These are phyloP conservation scores for Anthostomella pinea DNA, from an alignment of 2,329 filamentous ascomycete genomes.

Conservation along the genomic window DNA sequence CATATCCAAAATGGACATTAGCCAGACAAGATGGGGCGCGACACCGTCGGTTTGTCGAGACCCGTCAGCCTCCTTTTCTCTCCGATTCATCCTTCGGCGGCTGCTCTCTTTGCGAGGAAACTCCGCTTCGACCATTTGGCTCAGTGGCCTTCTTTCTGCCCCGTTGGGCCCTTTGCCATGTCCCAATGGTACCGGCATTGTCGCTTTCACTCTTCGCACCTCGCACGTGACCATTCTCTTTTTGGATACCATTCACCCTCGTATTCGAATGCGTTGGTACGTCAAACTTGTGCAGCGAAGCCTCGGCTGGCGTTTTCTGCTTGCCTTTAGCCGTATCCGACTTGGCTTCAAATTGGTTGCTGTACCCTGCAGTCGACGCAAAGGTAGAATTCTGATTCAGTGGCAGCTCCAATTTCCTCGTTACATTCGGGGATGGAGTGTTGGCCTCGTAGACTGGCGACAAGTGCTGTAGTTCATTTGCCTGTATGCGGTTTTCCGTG, in stretches of 20 bases:
- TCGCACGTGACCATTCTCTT: slow-evolving; percentile 53
- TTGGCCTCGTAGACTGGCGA: slow-evolving; percentile 73
- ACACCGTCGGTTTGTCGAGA: slow-evolving; percentile 2
- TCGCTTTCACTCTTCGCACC: slow-evolving; percentile 53
- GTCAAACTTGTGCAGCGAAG: slow-evolving; percentile 21
- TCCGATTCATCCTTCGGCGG: slow-evolving; percentile 58
- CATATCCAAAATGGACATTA: slow-evolving; percentile 28
- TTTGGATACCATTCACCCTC: slow-evolving; percentile 38
- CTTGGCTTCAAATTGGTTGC: slow-evolving; percentile 19
- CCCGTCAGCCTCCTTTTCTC: slow-evolving; percentile 58
- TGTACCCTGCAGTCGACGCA: slow-evolving; percentile 9
- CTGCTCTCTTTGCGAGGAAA: slow-evolving; percentile 47
- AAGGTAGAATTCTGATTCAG: slow-evolving; percentile 21
- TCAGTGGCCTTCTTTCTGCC: slow-evolving; percentile 50
- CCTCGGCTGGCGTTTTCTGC: slow-evolving; percentile 26
- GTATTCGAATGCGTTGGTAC: slow-evolving; percentile 22
- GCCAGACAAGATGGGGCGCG: slow-evolving; percentile 8
- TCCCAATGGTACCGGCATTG: slow-evolving; percentile 35
- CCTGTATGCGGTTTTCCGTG: slow-evolving; percentile 41
- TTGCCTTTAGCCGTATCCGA: slow-evolving; percentile 25
- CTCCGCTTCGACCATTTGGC: slow-evolving; percentile 44
- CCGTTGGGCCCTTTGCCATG: slow-evolving; percentile 60
- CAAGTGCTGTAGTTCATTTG: slow-evolving; percentile 50
- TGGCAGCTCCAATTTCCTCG: slow-evolving; percentile 50
- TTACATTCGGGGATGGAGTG: slow-evolving; percentile 66